These are phyloP conservation scores for Melianthus villosus DNA, from an alignment of 441 rosid species.

Conservation along the genomic window DNA sequence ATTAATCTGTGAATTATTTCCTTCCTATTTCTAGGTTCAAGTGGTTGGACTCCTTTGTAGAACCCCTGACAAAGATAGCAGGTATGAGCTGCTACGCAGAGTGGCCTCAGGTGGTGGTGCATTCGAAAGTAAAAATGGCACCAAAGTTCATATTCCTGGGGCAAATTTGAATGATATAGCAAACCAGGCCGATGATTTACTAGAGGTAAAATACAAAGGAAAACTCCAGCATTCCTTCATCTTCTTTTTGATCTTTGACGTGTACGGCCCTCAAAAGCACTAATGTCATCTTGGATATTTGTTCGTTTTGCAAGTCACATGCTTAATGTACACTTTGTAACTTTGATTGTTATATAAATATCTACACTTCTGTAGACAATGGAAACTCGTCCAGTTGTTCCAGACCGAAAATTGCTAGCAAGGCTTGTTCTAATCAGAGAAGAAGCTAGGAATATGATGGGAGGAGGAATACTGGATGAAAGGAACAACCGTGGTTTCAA, in stretches of 20 bases:
- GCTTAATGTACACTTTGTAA: neutral
- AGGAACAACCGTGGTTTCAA: slow-evolving; percentile 87
- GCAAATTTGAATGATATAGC: slow-evolving; percentile 84
- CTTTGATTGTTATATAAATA: neutral
- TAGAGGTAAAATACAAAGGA: slow-evolving; percentile 42
- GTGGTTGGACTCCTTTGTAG: slow-evolving; percentile 91
- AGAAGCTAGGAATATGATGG: slow-evolving; percentile 94
- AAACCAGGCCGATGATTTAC: slow-evolving; percentile 89
- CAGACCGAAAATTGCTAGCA: slow-evolving; percentile 74
- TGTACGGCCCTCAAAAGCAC: neutral
- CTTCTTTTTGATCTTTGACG: neutral
- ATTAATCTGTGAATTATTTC: neutral
- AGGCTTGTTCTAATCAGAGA: slow-evolving; percentile 87
- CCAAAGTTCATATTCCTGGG: slow-evolving; percentile 70
- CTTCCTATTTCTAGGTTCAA: slow-evolving; percentile 40
- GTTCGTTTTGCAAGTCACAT: neutral
- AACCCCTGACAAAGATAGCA: slow-evolving; percentile 78
- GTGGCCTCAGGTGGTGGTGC: slow-evolving; percentile 97
- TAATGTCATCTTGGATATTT: neutral
- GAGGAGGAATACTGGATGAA: slow-evolving; percentile 90
- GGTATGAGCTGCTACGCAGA: slow-evolving; percentile 73
- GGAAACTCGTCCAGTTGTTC: slow-evolving; percentile 76
- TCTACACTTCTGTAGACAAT: slow-evolving; percentile 37
- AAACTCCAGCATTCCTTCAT: slow-evolving; percentile 1
- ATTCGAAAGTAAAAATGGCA: slow-evolving; percentile 50